These are phyloP conservation scores for Wallacemonas rigidus DNA, from an alignment of 208 protist species.

Conservation along the genomic window DNA sequence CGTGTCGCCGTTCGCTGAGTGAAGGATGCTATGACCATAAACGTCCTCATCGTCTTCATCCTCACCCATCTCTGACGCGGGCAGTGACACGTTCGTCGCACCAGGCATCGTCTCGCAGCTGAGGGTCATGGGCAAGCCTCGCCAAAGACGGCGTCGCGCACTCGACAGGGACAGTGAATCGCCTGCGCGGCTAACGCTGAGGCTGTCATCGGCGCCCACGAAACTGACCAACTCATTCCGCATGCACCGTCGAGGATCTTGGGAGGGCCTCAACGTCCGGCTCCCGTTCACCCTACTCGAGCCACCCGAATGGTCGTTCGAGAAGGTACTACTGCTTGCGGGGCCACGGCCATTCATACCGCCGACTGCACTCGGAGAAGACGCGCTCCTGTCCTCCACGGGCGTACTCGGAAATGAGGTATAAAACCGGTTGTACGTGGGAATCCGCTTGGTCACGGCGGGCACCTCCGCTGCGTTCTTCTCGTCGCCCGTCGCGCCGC, in stretches of 20 bases:
- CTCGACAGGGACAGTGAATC: constrained; percentile 5
- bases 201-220: constrained; percentile 1
- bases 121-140: constrained; percentile 1
- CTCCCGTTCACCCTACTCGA: too few relatives aligned
- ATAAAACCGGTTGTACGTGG: constrained; percentile 49
- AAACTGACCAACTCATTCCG: not conserved
- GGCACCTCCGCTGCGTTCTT: constrained; percentile 5
- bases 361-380: not conserved
- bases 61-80: not conserved
- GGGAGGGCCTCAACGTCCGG: too few relatives aligned
- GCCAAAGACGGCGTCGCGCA: not conserved
- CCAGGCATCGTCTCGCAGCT: constrained; percentile 20
- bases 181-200: not conserved
- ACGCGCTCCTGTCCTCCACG: constrained; percentile 5
- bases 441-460: constrained; percentile 27
- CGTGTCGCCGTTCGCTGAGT: not conserved
- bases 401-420: constrained; percentile 21
- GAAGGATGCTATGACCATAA: constrained; percentile 3
- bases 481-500: not conserved
- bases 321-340: not conserved
- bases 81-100: constrained; percentile 9
- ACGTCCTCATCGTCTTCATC: not conserved
- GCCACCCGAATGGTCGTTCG: too few relatives aligned
- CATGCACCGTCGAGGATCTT: too few relatives aligned
- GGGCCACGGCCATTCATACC: constrained; percentile 3